These are phyloP conservation scores for Aspergillus ustus DNA, from an alignment of 2,329 filamentous ascomycete genomes.

Conservation along the genomic window DNA sequence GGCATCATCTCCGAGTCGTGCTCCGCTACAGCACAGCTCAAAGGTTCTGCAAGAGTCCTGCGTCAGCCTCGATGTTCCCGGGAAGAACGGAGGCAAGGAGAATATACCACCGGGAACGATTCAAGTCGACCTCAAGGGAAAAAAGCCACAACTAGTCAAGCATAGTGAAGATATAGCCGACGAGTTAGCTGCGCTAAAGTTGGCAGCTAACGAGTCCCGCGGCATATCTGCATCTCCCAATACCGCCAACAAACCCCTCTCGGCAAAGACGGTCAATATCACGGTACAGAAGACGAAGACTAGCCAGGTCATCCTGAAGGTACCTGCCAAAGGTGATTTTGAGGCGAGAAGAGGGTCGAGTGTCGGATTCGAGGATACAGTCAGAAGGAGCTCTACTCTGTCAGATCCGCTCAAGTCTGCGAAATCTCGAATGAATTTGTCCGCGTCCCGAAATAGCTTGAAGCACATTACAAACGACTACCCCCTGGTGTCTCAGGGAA, in stretches of 20 bases:
- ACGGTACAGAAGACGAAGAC: slow-evolving; percentile 18
- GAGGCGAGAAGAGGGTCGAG: background rate
- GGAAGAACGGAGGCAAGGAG: slow-evolving; percentile 64
- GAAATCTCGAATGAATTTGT: slow-evolving; percentile 36
- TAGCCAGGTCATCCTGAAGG: slow-evolving; percentile 20
- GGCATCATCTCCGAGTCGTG: slow-evolving; percentile 36
- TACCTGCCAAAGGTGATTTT: background rate
- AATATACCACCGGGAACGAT: slow-evolving; percentile 60
- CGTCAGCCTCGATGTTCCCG: slow-evolving; percentile 52
- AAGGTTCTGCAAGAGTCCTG: slow-evolving; percentile 47
- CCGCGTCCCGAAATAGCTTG: slow-evolving; percentile 34
- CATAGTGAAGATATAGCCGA: slow-evolving; percentile 28
- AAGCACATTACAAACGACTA: slow-evolving; percentile 45
- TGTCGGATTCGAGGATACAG: background rate
- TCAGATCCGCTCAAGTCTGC: slow-evolving; percentile 21
- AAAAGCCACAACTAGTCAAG: slow-evolving; percentile 21
- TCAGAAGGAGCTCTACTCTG: slow-evolving; percentile 16
- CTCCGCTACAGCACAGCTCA: slow-evolving; percentile 53
- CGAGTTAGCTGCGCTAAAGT: slow-evolving; percentile 29
- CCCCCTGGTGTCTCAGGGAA: slow-evolving; percentile 58
- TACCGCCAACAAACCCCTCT: slow-evolving; percentile 10
- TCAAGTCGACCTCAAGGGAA: slow-evolving; percentile 24
- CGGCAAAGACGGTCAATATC: slow-evolving; percentile 12
- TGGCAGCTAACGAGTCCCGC: background rate
- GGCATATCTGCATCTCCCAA: background rate